Evolutionary conservation across 805 yeast species (phyloP).

Genomic region (Candida palmyrensis): DNA sequence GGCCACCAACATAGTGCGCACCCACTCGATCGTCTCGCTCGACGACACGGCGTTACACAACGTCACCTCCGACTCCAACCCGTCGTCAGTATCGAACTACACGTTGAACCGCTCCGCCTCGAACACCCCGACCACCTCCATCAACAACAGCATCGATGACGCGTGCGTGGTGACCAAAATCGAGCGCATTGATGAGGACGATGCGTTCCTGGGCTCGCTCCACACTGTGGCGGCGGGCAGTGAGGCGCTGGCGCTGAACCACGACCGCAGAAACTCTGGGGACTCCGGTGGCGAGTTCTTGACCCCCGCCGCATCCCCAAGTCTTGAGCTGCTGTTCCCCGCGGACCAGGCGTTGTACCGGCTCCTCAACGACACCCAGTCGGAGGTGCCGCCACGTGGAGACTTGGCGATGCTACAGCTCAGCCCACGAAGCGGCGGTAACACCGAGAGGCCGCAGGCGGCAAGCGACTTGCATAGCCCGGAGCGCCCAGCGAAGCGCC

Average conservation of each 20-base stretch:
- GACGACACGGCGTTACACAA: constrained; percentile 1
- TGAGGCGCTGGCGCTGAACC: no score
- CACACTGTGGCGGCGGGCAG: no score
- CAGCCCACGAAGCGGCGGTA: no score
- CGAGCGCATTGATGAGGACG: not conserved
- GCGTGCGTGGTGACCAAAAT: no score
- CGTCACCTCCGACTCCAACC: constrained; percentile 11
- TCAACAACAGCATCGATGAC: constrained; percentile 11
- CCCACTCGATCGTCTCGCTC: constrained; percentile 1
- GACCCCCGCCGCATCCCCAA: not conserved
- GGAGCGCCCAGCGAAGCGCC: no score
- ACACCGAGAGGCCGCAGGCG: no score
- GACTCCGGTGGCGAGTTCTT: no score
- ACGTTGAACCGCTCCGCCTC: constrained; percentile 18
- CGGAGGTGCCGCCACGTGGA: constrained; percentile 20
- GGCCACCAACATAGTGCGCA: constrained; percentile 3
- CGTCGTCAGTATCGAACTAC: constrained; percentile 18
- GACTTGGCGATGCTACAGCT: no score
- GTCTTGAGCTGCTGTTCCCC: no score
- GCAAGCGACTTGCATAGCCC: no score
- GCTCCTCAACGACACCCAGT: constrained; percentile 14
- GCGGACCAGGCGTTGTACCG: not conserved
- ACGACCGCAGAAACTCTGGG: no score
- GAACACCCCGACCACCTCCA: constrained; percentile 29
- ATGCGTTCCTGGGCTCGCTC: no score